Conservation (phyloP, 2,329 filamentous ascomycete genomes). For the Westerdykella sp. region DNA sequence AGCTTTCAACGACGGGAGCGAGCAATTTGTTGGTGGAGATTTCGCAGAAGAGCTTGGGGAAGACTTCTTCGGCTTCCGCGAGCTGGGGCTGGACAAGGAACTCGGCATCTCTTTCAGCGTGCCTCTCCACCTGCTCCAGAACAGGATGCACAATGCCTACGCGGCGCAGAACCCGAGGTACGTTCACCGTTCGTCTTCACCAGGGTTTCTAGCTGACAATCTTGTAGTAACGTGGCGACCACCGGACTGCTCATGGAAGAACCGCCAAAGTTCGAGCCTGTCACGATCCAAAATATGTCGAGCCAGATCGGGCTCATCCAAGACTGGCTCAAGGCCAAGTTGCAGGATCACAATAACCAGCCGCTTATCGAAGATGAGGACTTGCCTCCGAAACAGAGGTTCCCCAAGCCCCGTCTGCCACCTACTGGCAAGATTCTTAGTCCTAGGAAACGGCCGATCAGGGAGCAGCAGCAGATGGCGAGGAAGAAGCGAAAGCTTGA, state of each 20-base stretch:
- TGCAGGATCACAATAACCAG: conserved; percentile 76
- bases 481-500: conserved; percentile 78
- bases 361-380: conserved; percentile 92
- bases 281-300: conserved; percentile 71
- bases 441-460: conserved; percentile 73
- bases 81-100: conserved; percentile 85
- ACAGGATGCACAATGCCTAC: conserved; percentile 78
- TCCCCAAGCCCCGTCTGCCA: conserved; percentile 55
- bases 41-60: conserved; percentile 97
- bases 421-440: conserved; percentile 82
- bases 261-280: conserved; percentile 64
- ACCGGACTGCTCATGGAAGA: conserved; percentile 59
- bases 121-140: conserved; percentile 87
- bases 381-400: conserved; percentile 81
- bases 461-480: conserved; percentile 74
- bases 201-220: conserved; percentile 14
- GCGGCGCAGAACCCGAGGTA: conserved; percentile 65
- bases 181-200: conserved; percentile 11
- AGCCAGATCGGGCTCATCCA: conserved; percentile 81
- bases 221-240: conserved; percentile 52
- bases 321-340: conserved; percentile 84
- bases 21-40: conserved; percentile 93
- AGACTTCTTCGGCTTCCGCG: conserved; percentile 98
- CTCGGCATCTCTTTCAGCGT: conserved; percentile 86
- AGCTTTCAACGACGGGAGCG: conserved; percentile 92